Evolutionary conservation across 2,329 filamentous ascomycete genomes (phyloP), one percentile per base, ranked within the genome.

Genomic region (Pleurostoma richardsiae): DNA sequence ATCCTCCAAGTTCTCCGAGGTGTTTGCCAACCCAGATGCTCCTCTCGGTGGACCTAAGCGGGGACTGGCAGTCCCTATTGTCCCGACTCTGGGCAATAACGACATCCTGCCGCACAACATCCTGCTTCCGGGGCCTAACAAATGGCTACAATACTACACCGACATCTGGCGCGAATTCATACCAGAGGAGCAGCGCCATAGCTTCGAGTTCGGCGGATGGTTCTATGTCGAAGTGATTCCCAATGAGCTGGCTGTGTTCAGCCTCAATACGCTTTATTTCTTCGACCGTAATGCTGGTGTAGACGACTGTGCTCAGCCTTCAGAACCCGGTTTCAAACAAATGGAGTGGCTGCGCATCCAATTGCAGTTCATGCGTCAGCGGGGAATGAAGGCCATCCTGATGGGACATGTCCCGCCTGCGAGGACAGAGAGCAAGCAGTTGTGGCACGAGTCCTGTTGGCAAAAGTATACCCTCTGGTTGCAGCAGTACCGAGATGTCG

Each of bases 101-200:
- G 94, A 99, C 60, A 91, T 99, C 49, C 81, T 96, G 50, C 94
- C 94, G 2, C 94, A 99, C 70, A 99, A 99, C 59, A 95, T 97
- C 60, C 83, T 99, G 63, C 73, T 82, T 39, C 76, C 81, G 1
- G 94, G 92, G 0, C 94, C 94, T 11, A 96, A 96, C 59, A 79
- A 79, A 52, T 96, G 92, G 85, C 87, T 95, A 1, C 79, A 79
- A 49, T 76, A 77, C 41, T 96, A 94, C 57, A 72, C 82, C 29
- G 76, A 86, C 27, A 81, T 97, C 27, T 99, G 94, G 94, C 70
- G 71, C 42, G 76, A 77, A 36, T 95, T 97, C 62, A 95, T 99
- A 50, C 94, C 94, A 1, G 90, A 96, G 69, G 86, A 83, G 55
- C 91, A 99, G 70, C 83, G 86, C 38, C 92, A 97, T 69, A 85